Percentiles rank a stretch among this genome's conserved stretches.
Conservation (phyloP, 305 asterid species). For the Fraxinus dipetala region DNA sequence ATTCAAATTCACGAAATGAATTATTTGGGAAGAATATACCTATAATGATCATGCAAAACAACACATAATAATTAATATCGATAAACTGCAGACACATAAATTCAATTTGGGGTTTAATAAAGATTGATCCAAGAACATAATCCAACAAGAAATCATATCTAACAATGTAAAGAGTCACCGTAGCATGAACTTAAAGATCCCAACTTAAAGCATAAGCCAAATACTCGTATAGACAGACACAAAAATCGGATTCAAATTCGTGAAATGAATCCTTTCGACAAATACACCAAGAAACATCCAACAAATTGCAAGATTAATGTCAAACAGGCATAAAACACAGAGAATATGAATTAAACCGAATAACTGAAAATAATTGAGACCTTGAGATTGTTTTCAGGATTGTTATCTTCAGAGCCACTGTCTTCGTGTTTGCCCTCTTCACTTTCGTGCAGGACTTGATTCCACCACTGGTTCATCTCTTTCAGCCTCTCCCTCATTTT, state of each 20-base stretch:
- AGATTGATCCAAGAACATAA: not conserved
- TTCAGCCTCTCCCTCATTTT: conserved; percentile 32
- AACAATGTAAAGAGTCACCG: not conserved
- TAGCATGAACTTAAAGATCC: not conserved
- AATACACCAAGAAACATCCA: not conserved
- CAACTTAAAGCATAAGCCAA: not conserved
- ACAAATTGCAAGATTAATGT: not conserved
- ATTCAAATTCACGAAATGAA: not conserved
- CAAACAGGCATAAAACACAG: not conserved
- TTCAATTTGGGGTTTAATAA: not conserved
- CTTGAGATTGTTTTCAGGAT: conserved; percentile 21
- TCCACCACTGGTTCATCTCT: conserved; percentile 43
- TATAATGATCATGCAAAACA: not conserved
- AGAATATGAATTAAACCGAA: not conserved
- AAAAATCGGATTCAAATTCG: not conserved
- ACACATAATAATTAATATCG: not conserved
- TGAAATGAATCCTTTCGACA: not conserved
- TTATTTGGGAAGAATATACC: not conserved
- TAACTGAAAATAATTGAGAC: not conserved
- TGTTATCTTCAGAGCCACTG: not conserved
- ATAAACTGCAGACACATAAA: not conserved
- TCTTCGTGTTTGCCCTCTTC: conserved; percentile 28
- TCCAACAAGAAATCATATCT: not conserved
- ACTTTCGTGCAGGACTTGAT: conserved; percentile 32
- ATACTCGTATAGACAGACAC: not conserved